These are phyloP conservation scores for Priceomyces medius DNA, from an alignment of 805 yeast genomes.

Conservation along the genomic window DNA sequence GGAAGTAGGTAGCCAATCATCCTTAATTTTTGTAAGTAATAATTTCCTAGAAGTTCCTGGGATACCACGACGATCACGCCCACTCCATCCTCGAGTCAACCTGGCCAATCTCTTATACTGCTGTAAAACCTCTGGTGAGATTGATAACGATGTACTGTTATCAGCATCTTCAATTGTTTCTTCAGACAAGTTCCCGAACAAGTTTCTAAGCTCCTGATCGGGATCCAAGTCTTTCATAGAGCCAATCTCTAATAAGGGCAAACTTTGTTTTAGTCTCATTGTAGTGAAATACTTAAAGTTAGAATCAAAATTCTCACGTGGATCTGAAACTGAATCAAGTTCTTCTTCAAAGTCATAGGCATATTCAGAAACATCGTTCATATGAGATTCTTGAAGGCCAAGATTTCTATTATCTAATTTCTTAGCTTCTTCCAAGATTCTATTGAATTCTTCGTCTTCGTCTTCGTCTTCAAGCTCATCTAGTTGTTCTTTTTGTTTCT, in stretches of 20 bases:
- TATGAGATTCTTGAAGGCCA: constrained; percentile 3
- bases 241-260: constrained; percentile 42
- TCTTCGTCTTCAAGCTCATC: constrained; percentile 14
- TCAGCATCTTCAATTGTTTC: constrained; percentile 75
- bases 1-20: constrained; percentile 76
- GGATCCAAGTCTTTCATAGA: constrained; percentile 62
- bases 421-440: constrained; percentile 45
- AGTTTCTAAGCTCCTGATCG: constrained; percentile 65
- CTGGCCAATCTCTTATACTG: constrained; percentile 59
- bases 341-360: constrained; percentile 26
- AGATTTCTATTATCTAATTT: constrained; percentile 19
- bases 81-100: constrained; percentile 81
- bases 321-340: constrained; percentile 22
- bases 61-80: constrained; percentile 65
- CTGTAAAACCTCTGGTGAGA: constrained; percentile 64
- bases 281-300: constrained; percentile 48
- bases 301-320: constrained; percentile 40
- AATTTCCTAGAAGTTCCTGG: constrained; percentile 76
- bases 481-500: not conserved
- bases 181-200: constrained; percentile 69
- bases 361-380: constrained; percentile 16
- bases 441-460: constrained; percentile 62
- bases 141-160: constrained; percentile 65
- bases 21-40: constrained; percentile 67
- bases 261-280: constrained; percentile 37